These are phyloP conservation scores for Rhodotorula diobovata DNA, from an alignment of 768 basidiomycete species.

Conservation along the genomic window DNA sequence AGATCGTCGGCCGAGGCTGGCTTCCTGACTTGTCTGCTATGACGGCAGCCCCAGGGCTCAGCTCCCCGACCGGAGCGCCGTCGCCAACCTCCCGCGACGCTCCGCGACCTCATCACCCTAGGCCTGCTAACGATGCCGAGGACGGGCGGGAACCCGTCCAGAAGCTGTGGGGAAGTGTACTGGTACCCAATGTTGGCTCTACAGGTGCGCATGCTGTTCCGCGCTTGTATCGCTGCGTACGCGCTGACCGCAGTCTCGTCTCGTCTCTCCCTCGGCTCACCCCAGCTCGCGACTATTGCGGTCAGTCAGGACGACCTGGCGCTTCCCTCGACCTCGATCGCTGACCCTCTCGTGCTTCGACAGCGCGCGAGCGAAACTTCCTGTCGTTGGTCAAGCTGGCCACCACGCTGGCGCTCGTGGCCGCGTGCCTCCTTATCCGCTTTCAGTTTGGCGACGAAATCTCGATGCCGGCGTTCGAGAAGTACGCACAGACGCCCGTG, in stretches of 20 bases:
- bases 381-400: constrained; percentile 32
- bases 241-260: too few species aligned
- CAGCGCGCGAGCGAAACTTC: constrained; percentile 39
- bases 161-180: not conserved
- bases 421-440: constrained; percentile 26
- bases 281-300: constrained; percentile 36
- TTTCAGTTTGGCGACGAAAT: constrained; percentile 25
- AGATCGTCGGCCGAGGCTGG: too few species aligned
- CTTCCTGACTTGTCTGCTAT: too few species aligned
- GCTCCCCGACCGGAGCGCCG: too few species aligned
- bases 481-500: constrained; percentile 16
- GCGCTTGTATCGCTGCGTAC: not conserved
- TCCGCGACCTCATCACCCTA: not conserved
- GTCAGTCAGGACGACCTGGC: constrained; percentile 6
- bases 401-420: constrained; percentile 19
- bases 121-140: not conserved
- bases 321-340: too few species aligned
- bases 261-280: too few species aligned
- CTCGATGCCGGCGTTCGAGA: constrained; percentile 7
- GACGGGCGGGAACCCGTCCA: not conserved
- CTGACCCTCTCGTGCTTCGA: not conserved
- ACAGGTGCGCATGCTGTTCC: constrained; percentile 25
- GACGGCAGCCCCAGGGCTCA: too few species aligned
- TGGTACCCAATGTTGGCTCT: constrained; percentile 18
- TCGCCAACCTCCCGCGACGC: not conserved